phyloP scores from a whole-genome alignment of 768 basidiomycete species.

The Mrakia hoshinonis region DNA sequence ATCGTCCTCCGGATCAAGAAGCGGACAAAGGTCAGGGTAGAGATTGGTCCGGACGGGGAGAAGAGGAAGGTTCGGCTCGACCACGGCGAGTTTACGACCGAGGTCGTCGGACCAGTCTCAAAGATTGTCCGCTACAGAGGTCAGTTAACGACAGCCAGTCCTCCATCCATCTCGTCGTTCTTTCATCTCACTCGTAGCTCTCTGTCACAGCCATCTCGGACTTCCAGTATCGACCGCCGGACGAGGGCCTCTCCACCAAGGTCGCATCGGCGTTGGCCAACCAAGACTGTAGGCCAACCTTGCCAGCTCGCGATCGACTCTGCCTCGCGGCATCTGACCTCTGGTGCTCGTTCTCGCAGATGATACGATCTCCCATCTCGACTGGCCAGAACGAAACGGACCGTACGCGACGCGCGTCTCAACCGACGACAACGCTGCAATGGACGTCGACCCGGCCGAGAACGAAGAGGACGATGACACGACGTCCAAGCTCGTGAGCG shows the following conservation, averaged over 20 bases:
- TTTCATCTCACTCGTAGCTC: too few species aligned
- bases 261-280: neutral
- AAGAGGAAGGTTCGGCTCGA: constrained; percentile 16
- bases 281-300: neutral
- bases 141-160: neutral
- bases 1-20: constrained; percentile 23
- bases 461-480: neutral
- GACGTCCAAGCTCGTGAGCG: neutral
- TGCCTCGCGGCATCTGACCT: neutral
- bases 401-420: neutral
- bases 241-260: neutral
- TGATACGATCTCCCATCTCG: neutral
- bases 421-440: neutral
- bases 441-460: constrained; percentile 16
- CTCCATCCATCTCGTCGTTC: neutral
- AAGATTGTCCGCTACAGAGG: constrained; percentile 26
- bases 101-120: constrained; percentile 24
- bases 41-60: neutral
- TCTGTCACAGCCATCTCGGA: constrained; percentile 22
- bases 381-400: neutral
- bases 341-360: neutral
- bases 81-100: constrained; percentile 22
- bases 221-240: constrained; percentile 10
- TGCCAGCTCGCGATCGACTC: neutral
- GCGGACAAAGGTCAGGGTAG: constrained; percentile 19